Evolutionary conservation across 805 yeast genomes (phyloP).

Genomic region (Nakazawaea ernobii): DNA sequence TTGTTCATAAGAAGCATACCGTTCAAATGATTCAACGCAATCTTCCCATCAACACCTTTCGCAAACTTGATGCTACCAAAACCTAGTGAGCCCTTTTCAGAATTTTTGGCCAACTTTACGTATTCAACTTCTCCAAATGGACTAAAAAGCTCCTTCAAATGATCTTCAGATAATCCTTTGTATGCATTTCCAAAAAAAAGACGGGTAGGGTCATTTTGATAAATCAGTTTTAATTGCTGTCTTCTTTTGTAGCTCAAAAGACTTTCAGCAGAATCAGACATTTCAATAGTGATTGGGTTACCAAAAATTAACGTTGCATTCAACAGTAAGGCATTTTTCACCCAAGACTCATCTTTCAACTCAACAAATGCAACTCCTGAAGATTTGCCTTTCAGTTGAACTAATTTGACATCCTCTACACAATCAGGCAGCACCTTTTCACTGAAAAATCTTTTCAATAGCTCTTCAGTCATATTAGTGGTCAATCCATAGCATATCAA

Average conservation of each 20-base stretch:
- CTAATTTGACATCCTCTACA: not conserved
- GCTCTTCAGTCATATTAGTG: not conserved
- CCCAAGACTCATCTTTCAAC: not conserved
- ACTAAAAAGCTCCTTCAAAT: not conserved
- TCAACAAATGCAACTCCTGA: not conserved
- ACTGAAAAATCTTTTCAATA: not conserved
- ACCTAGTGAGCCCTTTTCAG: not conserved
- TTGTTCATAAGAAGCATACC: not conserved
- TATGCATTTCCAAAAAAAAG: not conserved
- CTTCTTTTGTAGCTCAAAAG: not conserved
- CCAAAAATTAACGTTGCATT: conserved; percentile 1
- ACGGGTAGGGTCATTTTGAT: not conserved
- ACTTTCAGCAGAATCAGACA: not conserved
- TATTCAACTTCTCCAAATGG: not conserved
- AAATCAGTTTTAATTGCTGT: not conserved
- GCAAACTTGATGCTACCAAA: not conserved
- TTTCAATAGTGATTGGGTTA: not conserved
- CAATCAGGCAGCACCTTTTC: not conserved
- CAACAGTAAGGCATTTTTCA: not conserved
- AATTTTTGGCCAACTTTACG: not conserved
- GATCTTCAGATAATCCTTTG: not conserved
- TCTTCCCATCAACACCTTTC: not conserved
- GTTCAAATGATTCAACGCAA: not conserved
- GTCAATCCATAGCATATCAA: not conserved
- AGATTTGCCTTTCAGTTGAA: not conserved